Base-by-base conservation (phyloP, 2,329 filamentous ascomycete genomes). In the Pseudocercospora musae region DNA sequence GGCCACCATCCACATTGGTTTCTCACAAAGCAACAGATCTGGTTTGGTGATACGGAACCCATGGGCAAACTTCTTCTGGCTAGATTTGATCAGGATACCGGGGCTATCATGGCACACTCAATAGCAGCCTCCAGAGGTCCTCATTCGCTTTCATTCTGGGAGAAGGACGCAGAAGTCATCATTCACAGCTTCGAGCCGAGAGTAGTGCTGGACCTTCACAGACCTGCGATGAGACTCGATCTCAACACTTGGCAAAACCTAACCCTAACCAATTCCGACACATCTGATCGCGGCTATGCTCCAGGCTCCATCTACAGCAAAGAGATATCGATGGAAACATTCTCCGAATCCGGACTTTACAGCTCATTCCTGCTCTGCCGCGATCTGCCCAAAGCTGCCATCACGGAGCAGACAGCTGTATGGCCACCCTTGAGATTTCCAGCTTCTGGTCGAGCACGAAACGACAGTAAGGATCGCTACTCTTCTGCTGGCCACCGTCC, bases 1-100 rank as follows among this genome's bases (percentile, higher is more conserved):
- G 82, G 87, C 20, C 90, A 95, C 73, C 84, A 95, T 66, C 88
- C 89, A 0, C 86, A 88, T 70, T 97, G 93, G 93, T 96, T 96
- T 71, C 80, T 97, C 0, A 82, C 90, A 0, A 86, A 85, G 57
- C 82, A 90, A 73, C 93, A 90, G 75, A 80, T 97, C 66, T 97
- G 93, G 93, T 94, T 96, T 72, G 85, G 87, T 62, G 91, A 96
- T 75, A 83, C 81, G 1, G 84, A 87, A 29, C 82, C 91, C 53
- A 88, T 84, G 1, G 93, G 93, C 0, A 89, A 89, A 72, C 76
- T 96, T 46, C 82, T 96, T 25, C 72, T 96, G 42, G 83, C 84
- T n/a, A 87, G 90, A 11, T 97, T 92, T 71, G 87, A 96, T 72
- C 84, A 87, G 50, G 78, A 84, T 3, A 82, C 85, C 48, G 89